Percentiles rank a stretch among this genome's conserved stretches.
Evolutionary conservation across 2,329 filamentous ascomycete genomes (phyloP).

Genomic region (Leptosphaerulina australis): DNA sequence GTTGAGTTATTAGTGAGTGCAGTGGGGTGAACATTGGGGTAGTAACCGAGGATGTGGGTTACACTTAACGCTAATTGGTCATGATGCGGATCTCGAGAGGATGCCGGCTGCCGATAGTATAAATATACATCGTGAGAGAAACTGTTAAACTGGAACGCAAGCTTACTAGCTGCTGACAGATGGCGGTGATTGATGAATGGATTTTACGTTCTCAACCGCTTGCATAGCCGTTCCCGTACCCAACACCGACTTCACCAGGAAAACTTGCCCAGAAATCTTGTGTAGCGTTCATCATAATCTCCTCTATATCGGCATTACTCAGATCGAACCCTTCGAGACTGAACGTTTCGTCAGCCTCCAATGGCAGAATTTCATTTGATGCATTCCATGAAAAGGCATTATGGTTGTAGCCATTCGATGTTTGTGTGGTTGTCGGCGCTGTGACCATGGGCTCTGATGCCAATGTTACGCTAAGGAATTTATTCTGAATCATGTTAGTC

Average conservation of each 20-base stretch:
- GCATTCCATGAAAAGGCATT: conserved; percentile 30
- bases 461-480: conserved; percentile 11
- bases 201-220: not conserved
- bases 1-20: conserved; percentile 1
- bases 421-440: conserved; percentile 32
- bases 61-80: conserved; percentile 4
- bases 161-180: not conserved
- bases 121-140: not conserved
- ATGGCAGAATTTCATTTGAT: conserved; percentile 29
- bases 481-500: conserved; percentile 3
- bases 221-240: conserved; percentile 23
- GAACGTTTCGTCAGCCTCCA: conserved; percentile 44
- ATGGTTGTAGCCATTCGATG: conserved; percentile 31
- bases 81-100: not conserved
- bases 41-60: conserved; percentile 11
- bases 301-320: conserved; percentile 45
- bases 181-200: not conserved
- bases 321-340: conserved; percentile 43
- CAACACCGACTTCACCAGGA: conserved; percentile 47
- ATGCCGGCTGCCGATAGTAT: conserved; percentile 9
- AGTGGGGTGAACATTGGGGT: conserved; percentile 14
- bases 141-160: not conserved
- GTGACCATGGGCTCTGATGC: conserved; percentile 14
- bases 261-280: conserved; percentile 51
- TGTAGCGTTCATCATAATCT: conserved; percentile 48